Percentiles rank a stretch among this genome's conserved stretches.
Conservation (phyloP, 2,329 filamentous ascomycete genomes). For the Fusarium sororula region DNA sequence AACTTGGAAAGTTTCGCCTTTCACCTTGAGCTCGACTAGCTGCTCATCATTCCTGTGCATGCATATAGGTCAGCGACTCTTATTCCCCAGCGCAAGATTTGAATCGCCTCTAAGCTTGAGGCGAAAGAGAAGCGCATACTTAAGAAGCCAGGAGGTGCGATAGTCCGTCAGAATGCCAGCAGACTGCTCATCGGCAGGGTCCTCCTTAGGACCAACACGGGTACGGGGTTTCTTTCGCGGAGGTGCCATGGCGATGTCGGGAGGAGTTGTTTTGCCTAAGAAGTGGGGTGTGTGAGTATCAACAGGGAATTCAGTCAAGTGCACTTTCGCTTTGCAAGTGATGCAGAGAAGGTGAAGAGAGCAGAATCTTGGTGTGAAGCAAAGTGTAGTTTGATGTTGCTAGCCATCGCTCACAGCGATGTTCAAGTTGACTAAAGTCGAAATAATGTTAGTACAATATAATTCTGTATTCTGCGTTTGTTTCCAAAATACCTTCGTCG, state of each 20-base stretch:
- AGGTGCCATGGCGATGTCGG: slow-evolving; percentile 16
- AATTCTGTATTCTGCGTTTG: neutral
- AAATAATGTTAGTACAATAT: neutral
- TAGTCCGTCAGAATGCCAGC: slow-evolving; percentile 42
- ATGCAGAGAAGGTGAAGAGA: neutral
- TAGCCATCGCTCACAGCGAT: neutral
- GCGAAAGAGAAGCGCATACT: slow-evolving; percentile 37
- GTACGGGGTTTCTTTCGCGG: slow-evolving; percentile 32
- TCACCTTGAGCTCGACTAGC: slow-evolving; percentile 42
- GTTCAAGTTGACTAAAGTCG: neutral
- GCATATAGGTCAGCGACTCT: neutral
- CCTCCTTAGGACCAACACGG: slow-evolving; percentile 16
- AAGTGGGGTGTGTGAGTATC: neutral
- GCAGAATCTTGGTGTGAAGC: neutral
- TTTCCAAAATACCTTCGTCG: neutral
- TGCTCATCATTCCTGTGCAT: slow-evolving; percentile 43
- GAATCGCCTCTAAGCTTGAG: neutral
- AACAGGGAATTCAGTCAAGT: neutral
- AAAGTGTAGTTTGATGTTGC: neutral
- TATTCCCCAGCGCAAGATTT: neutral
- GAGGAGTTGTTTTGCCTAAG: neutral
- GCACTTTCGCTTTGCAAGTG: neutral
- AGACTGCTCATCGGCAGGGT: slow-evolving; percentile 34
- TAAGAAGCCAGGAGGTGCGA: slow-evolving; percentile 48
- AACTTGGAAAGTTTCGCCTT: slow-evolving; percentile 44